These are phyloP conservation scores for Trichoderma koningiopsis DNA, from an alignment of 2,329 filamentous ascomycete genomes.

Conservation along the genomic window DNA sequence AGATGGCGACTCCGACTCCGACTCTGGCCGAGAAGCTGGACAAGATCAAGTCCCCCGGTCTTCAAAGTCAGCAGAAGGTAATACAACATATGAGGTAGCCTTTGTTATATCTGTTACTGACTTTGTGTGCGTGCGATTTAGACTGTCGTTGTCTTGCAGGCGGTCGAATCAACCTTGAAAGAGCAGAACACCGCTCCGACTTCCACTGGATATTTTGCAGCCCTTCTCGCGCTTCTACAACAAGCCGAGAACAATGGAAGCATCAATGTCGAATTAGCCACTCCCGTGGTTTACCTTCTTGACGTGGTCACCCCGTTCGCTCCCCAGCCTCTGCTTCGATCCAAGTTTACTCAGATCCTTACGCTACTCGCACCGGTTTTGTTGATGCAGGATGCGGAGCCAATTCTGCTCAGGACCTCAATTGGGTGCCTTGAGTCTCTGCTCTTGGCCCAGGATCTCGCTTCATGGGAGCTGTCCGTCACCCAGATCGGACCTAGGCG, in stretches of 20 bases:
- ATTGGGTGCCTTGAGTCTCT: conserved; percentile 95
- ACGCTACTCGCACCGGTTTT: conserved; percentile 82
- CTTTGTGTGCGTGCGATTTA: conserved; percentile 40
- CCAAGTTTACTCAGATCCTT: conserved; percentile 94
- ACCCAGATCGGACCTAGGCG: conserved; percentile 82
- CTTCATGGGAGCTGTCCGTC: conserved; percentile 84
- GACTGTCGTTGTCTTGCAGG: conserved; percentile 84
- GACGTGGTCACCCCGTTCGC: conserved; percentile 86
- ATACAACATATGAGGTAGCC: conserved; percentile 34
- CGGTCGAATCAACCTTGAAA: conserved; percentile 89
- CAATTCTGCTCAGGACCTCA: conserved; percentile 80
- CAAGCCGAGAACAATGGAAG: conserved; percentile 71
- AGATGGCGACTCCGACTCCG: conserved; percentile 54
- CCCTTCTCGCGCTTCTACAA: conserved; percentile 83
- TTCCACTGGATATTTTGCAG: conserved; percentile 91
- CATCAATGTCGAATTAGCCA: conserved; percentile 78
- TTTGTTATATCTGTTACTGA: conserved; percentile 6
- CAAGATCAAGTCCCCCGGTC: conserved; percentile 95
- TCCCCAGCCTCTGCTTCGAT: conserved; percentile 82
- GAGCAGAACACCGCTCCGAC: conserved; percentile 83
- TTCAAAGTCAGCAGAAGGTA: conserved; percentile 93
- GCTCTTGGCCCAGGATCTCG: conserved; percentile 81
- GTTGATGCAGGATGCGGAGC: conserved; percentile 77
- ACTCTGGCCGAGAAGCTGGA: conserved; percentile 85
- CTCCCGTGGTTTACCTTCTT: conserved; percentile 91